Evolutionary conservation across 768 basidiomycete species (phyloP).

Genomic region (Pseudohyphozyma bogoriensis): DNA sequence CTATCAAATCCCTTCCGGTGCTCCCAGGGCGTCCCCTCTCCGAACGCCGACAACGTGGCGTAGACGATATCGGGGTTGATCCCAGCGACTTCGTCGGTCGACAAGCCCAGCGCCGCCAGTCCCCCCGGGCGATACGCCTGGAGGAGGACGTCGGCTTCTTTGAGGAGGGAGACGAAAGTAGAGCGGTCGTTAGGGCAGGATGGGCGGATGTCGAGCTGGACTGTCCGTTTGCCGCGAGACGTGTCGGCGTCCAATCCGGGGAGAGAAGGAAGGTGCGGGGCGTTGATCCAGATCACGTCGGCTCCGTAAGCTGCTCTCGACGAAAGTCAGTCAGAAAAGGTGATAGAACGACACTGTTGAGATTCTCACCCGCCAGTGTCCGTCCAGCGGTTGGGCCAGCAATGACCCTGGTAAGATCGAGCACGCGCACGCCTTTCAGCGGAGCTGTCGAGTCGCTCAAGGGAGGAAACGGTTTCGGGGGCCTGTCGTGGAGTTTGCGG

Average conservation of each 20-base stretch:
- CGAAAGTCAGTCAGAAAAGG: not conserved
- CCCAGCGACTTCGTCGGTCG: conserved; percentile 41
- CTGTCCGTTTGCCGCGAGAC: conserved; percentile 54
- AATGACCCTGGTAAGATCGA: conserved; percentile 54
- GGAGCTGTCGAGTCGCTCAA: conserved; percentile 35
- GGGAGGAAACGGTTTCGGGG: conserved; percentile 5
- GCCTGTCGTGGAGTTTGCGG: not conserved
- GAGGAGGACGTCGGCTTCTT: conserved; percentile 50
- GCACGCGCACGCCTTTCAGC: conserved; percentile 47
- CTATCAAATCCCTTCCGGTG: conserved; percentile 54
- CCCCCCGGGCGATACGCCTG: conserved; percentile 50
- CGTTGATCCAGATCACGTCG: conserved; percentile 40
- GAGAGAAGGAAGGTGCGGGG: conserved; percentile 48
- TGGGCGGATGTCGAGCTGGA: conserved; percentile 49
- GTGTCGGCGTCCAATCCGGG: conserved; percentile 51
- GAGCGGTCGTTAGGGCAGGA: conserved; percentile 33
- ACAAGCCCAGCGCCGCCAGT: conserved; percentile 46
- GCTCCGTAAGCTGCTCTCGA: not conserved
- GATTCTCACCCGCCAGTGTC: conserved; percentile 47
- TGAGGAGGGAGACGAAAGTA: conserved; percentile 40
- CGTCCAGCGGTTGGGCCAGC: conserved; percentile 53
- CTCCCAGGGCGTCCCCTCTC: conserved; percentile 52
- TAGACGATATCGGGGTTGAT: conserved; percentile 46
- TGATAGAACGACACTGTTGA: not conserved
- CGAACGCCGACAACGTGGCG: conserved; percentile 51